Conservation (phyloP, 331 rosid genomes). For the Rosa hybrid region DNA sequence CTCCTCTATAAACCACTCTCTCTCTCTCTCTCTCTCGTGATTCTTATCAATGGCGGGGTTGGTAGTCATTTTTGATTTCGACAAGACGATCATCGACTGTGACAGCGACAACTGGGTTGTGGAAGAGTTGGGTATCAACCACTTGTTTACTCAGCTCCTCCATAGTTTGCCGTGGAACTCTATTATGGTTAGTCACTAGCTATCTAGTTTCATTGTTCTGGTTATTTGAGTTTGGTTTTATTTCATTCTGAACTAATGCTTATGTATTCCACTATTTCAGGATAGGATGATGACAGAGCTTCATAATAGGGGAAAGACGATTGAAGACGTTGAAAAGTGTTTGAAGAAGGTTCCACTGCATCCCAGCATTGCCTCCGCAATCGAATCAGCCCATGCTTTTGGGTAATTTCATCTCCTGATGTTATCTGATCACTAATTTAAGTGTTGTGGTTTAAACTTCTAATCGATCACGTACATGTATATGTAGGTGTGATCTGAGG, state of each 20-base stretch:
- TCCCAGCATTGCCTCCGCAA: slow-evolving; percentile 53
- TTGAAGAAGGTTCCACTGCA: slow-evolving; percentile 53
- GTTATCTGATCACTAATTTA: not conserved
- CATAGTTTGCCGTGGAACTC: slow-evolving; percentile 71
- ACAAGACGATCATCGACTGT: slow-evolving; percentile 59
- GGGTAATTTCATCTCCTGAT: slow-evolving; percentile 39
- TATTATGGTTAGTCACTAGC: slow-evolving; percentile 48
- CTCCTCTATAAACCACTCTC: not conserved
- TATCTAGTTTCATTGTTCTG: no score
- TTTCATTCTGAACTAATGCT: not conserved
- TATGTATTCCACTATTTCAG: slow-evolving; percentile 20
- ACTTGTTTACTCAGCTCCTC: slow-evolving; percentile 57
- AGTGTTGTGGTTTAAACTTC: not conserved
- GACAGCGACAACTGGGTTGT: slow-evolving; percentile 74
- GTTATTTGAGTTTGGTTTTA: not conserved
- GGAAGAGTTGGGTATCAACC: slow-evolving; percentile 54
- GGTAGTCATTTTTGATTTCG: slow-evolving; percentile 64
- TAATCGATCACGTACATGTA: not conserved
- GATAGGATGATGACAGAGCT: slow-evolving; percentile 72
- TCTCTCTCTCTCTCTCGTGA: not conserved
- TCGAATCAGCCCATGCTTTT: slow-evolving; percentile 53
- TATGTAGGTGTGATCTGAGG: slow-evolving; percentile 70
- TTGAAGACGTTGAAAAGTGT: slow-evolving; percentile 46
- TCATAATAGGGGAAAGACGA: slow-evolving; percentile 51
- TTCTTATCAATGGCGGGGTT: slow-evolving; percentile 43